A percentile compares a stretch with the other conserved stretches of the same genome.
These are phyloP conservation scores for Berkeleyomyces basicola DNA, from an alignment of 2,329 filamentous ascomycete species.

Conservation along the genomic window DNA sequence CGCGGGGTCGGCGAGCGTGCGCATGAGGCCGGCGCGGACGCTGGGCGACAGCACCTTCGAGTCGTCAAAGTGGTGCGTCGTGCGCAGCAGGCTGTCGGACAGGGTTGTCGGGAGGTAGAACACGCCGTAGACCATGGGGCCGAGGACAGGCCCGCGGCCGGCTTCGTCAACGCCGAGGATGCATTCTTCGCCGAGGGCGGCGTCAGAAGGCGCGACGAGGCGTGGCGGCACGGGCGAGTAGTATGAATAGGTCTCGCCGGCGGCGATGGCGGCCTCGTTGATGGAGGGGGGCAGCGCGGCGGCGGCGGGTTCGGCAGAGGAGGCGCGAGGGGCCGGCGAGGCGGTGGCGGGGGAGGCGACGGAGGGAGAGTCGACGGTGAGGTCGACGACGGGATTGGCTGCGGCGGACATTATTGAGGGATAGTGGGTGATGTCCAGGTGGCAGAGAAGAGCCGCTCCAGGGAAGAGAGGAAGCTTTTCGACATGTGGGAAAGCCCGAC, in stretches of 20 bases:
- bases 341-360: neutral
- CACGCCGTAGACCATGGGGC: conserved; percentile 56
- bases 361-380: conserved; percentile 13
- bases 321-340: neutral
- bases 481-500: neutral
- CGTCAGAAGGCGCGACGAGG: conserved; percentile 30
- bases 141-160: conserved; percentile 83
- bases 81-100: conserved; percentile 56
- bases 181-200: conserved; percentile 34
- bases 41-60: conserved; percentile 75
- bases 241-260: conserved; percentile 53
- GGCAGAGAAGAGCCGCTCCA: neutral
- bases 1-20: conserved; percentile 48
- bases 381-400: neutral
- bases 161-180: conserved; percentile 87
- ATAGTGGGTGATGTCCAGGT: neutral
- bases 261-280: conserved; percentile 36
- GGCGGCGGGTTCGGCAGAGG: conserved; percentile 14
- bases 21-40: conserved; percentile 58
- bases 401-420: neutral
- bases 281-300: conserved; percentile 56
- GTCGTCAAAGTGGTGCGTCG: conserved; percentile 79
- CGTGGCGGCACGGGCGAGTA: conserved; percentile 50
- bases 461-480: neutral
- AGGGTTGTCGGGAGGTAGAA: conserved; percentile 60